A percentile compares a stretch with the other conserved stretches of the same genome.
These are phyloP conservation scores for Penicillium egyptiacum DNA, from an alignment of 495 filamentous ascomycete genomes.

Conservation along the genomic window DNA sequence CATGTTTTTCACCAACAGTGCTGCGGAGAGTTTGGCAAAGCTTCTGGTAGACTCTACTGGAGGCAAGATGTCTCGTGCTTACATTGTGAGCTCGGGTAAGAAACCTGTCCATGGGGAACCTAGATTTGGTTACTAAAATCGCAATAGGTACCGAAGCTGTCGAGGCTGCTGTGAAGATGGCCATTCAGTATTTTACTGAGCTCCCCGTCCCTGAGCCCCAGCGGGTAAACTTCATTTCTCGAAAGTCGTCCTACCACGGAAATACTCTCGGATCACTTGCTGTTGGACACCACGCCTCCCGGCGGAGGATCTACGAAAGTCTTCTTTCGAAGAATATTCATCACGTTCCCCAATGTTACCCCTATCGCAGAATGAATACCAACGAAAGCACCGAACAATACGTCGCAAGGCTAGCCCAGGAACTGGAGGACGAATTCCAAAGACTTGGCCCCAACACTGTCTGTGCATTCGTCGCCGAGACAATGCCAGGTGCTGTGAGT, in stretches of 20 bases:
- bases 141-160: slow-evolving; percentile 59
- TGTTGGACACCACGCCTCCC: slow-evolving; percentile 57
- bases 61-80: slow-evolving; percentile 35
- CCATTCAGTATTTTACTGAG: slow-evolving; percentile 58
- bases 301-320: slow-evolving; percentile 61
- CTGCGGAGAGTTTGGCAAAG: slow-evolving; percentile 36
- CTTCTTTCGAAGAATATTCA: slow-evolving; percentile 58
- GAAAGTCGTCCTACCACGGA: slow-evolving; percentile 68
- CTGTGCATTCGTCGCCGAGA: slow-evolving; percentile 71
- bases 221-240: slow-evolving; percentile 57
- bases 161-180: slow-evolving; percentile 61
- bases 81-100: slow-evolving; percentile 50
- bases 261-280: slow-evolving; percentile 66
- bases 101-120: background rate
- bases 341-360: slow-evolving; percentile 64
- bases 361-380: slow-evolving; percentile 51
- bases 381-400: slow-evolving; percentile 39
- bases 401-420: slow-evolving; percentile 56
- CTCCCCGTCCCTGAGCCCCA: slow-evolving; percentile 37
- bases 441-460: slow-evolving; percentile 65
- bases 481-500: slow-evolving; percentile 52
- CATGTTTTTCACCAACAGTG: slow-evolving; percentile 42
- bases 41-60: slow-evolving; percentile 38
- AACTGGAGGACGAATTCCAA: slow-evolving; percentile 71
- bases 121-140: background rate